Percentiles rank a stretch among this genome's conserved stretches.
These are phyloP conservation scores for Trematosphaeria pertusa DNA, from an alignment of 2,329 filamentous ascomycete genomes.

Conservation along the genomic window DNA sequence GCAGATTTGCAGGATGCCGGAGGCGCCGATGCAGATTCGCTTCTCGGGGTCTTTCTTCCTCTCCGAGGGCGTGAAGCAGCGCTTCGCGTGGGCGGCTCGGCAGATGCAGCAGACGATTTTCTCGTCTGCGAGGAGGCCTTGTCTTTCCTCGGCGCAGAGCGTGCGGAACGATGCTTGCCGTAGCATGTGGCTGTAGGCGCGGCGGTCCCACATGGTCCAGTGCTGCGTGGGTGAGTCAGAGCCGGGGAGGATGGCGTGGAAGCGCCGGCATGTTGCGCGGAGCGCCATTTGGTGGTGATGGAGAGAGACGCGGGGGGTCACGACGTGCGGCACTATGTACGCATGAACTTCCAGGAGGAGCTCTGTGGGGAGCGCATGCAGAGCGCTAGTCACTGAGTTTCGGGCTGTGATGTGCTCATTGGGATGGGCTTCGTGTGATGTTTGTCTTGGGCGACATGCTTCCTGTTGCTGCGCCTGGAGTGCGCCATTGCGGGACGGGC, in stretches of 20 bases:
- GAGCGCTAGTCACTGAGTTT: conserved; percentile 1
- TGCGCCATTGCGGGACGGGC: too few relatives aligned
- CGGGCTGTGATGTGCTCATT: conserved; percentile 3
- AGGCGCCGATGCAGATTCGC: conserved; percentile 9
- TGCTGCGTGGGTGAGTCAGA: background rate
- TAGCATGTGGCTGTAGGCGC: conserved; percentile 2
- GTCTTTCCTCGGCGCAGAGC: conserved; percentile 5
- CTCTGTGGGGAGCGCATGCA: conserved; percentile 20
- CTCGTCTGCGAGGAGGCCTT: background rate
- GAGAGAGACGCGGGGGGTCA: background rate
- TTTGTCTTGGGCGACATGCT: background rate
- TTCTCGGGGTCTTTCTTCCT: conserved; percentile 8
- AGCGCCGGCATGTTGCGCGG: conserved; percentile 11
- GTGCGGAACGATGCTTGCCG: background rate
- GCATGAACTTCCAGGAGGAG: conserved; percentile 17
- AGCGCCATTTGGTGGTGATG: conserved; percentile 5
- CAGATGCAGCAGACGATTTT: conserved; percentile 7
- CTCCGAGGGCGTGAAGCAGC: conserved; percentile 7
- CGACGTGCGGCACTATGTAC: background rate
- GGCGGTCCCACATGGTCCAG: conserved; percentile 1
- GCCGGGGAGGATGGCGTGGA: background rate
- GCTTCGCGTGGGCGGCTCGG: background rate
- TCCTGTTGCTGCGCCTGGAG: background rate
- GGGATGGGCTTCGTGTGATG: background rate
- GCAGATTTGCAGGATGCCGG: conserved; percentile 13